Evolutionary conservation across 208 protist species (phyloP).

Genomic region (Zelonia costaricensis): DNA sequence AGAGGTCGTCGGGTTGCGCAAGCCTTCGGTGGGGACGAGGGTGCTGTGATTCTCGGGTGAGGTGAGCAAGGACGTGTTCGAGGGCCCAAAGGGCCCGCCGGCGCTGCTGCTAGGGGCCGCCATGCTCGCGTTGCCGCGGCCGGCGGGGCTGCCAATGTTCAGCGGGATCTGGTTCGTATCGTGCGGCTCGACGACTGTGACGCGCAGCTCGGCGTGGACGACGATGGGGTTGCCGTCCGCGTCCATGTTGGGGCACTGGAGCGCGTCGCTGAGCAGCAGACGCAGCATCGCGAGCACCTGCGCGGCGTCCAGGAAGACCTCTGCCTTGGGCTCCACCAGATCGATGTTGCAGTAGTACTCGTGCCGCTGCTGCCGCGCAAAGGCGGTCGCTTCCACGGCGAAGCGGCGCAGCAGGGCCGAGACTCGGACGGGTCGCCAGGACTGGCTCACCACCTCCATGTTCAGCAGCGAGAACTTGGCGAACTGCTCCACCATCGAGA

Average conservation of each 20-base stretch:
- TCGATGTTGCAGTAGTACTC: slow-evolving; percentile 63
- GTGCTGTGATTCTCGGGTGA: slow-evolving; percentile 1
- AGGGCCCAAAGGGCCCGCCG: background rate
- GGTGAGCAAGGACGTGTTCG: background rate
- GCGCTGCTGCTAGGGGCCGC: background rate
- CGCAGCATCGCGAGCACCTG: slow-evolving; percentile 55
- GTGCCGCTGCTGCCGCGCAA: slow-evolving; percentile 29
- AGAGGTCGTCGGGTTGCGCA: background rate
- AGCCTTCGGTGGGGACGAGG: background rate
- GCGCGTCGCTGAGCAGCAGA: slow-evolving; percentile 38
- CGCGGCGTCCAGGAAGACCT: slow-evolving; percentile 80
- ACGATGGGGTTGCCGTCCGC: slow-evolving; percentile 20
- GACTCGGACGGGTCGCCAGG: slow-evolving; percentile 72
- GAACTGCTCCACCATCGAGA: slow-evolving; percentile 70
- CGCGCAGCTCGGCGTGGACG: slow-evolving; percentile 44
- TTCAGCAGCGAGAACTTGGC: slow-evolving; percentile 70
- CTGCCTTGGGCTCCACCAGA: slow-evolving; percentile 43
- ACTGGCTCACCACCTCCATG: slow-evolving; percentile 74
- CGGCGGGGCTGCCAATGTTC: background rate
- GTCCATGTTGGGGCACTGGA: slow-evolving; percentile 18
- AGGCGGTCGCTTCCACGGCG: slow-evolving; percentile 32
- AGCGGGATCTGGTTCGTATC: slow-evolving; percentile 13
- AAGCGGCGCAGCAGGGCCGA: slow-evolving; percentile 57
- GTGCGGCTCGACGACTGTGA: slow-evolving; percentile 43
- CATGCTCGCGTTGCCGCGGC: background rate